These are phyloP conservation scores for Neurospora discreta DNA, from an alignment of 495 filamentous ascomycete species.

Conservation along the genomic window DNA sequence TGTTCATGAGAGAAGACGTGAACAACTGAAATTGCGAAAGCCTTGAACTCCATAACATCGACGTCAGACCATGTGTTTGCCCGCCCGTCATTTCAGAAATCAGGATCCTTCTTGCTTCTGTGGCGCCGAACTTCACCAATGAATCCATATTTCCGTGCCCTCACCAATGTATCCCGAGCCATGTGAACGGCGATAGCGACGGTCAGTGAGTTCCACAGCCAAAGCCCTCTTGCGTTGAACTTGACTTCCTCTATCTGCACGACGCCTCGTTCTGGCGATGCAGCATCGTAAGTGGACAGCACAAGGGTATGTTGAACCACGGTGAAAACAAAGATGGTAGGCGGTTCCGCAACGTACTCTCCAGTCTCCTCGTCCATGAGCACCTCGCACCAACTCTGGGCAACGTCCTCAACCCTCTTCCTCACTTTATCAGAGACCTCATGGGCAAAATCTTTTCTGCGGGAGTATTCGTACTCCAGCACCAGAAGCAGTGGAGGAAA, in stretches of 20 bases:
- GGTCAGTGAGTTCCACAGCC: slow-evolving; percentile 24
- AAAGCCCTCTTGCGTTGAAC: slow-evolving; percentile 16
- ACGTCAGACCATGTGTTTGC: not conserved
- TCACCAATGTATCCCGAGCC: slow-evolving; percentile 9
- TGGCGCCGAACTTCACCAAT: not conserved
- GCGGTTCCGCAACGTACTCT: slow-evolving; percentile 5
- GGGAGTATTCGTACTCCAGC: slow-evolving; percentile 6
- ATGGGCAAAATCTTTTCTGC: slow-evolving; percentile 1
- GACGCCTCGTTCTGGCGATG: slow-evolving; percentile 4
- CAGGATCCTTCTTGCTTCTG: slow-evolving; percentile 10
- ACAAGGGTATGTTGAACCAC: slow-evolving; percentile 19
- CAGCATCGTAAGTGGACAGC: slow-evolving; percentile 17
- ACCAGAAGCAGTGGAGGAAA: slow-evolving; percentile 10
- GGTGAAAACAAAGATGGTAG: slow-evolving; percentile 19
- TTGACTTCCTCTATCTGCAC: slow-evolving; percentile 11
- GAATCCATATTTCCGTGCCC: slow-evolving; percentile 1
- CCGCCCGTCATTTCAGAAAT: slow-evolving; percentile 4
- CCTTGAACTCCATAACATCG: not conserved
- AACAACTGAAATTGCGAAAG: not conserved
- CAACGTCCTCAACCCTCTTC: slow-evolving; percentile 7
- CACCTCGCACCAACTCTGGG: slow-evolving; percentile 7
- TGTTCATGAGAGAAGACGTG: not conserved
- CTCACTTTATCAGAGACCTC: slow-evolving; percentile 11
- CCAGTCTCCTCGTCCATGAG: slow-evolving; percentile 1
- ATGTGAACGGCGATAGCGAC: slow-evolving; percentile 20